phyloP scores from a whole-genome alignment of 192 early-diverging fungal genomes.

The Coemansia sp. region DNA sequence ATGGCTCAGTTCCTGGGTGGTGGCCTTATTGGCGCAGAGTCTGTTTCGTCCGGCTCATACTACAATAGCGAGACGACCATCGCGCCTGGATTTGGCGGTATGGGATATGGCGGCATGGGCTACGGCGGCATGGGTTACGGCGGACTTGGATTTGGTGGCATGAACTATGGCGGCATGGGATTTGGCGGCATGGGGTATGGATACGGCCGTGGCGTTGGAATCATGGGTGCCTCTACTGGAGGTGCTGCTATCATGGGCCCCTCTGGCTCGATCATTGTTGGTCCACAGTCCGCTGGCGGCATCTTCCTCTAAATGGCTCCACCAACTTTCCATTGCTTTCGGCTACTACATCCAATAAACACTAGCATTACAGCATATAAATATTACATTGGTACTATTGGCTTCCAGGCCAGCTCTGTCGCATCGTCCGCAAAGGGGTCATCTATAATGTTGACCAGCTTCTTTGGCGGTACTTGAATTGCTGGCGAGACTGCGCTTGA shows the following conservation, averaged over 20 bases:
- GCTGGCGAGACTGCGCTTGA: background rate
- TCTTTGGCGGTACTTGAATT: background rate
- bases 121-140: conserved; percentile 19
- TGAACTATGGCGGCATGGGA: conserved; percentile 13
- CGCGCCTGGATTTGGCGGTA: conserved; percentile 13
- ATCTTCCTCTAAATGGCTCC: conserved; percentile 20
- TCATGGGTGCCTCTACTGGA: conserved; percentile 36
- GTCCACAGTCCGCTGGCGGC: conserved; percentile 53
- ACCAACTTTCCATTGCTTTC: background rate
- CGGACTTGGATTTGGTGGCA: conserved; percentile 10
- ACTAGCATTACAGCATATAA: too few species aligned
- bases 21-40: conserved; percentile 20
- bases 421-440: conserved; percentile 42
- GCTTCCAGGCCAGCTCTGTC: conserved; percentile 24
- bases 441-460: conserved; percentile 5
- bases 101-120: conserved; percentile 6
- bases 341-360: background rate
- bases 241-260: conserved; percentile 48
- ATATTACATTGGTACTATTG: conserved; percentile 24
- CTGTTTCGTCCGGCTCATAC: conserved; percentile 45
- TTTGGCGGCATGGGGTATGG: conserved; percentile 9
- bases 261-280: conserved; percentile 47
- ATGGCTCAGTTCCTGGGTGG: conserved; percentile 31
- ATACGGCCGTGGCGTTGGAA: conserved; percentile 20
- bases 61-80: conserved; percentile 38